These are phyloP conservation scores for Viridothelium virens DNA, from an alignment of 495 filamentous ascomycete species.

Conservation along the genomic window DNA sequence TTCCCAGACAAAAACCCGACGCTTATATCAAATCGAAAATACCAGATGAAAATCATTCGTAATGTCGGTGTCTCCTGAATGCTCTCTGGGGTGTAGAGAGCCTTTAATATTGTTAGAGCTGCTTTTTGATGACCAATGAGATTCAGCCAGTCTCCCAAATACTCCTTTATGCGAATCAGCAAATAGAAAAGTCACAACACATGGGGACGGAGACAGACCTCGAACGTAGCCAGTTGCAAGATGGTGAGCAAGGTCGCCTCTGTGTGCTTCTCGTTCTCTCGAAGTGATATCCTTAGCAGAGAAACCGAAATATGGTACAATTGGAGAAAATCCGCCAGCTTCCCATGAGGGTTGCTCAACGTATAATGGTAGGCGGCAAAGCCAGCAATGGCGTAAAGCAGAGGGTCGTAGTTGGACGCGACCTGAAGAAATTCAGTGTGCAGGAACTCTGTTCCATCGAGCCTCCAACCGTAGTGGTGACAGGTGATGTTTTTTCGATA, in stretches of 20 bases:
- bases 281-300: conserved; percentile 62
- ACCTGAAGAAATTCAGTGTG: conserved; percentile 59
- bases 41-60: conserved; percentile 74
- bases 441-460: conserved; percentile 61
- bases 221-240: conserved; percentile 83
- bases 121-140: conserved; percentile 88
- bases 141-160: conserved; percentile 89
- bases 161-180: conserved; percentile 58
- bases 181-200: conserved; percentile 12
- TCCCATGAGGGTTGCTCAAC: conserved; percentile 56
- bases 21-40: conserved; percentile 80
- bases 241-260: conserved; percentile 80
- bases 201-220: conserved; percentile 49
- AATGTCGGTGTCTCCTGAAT: conserved; percentile 60
- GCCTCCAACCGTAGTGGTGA: conserved; percentile 73
- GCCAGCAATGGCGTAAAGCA: conserved; percentile 82
- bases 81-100: conserved; percentile 69
- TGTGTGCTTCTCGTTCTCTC: conserved; percentile 58
- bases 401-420: conserved; percentile 69
- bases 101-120: conserved; percentile 69
- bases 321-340: conserved; percentile 71
- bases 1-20: conserved; percentile 74
- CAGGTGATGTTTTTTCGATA: conserved; percentile 64
- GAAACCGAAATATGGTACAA: conserved; percentile 86
- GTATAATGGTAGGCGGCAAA: conserved; percentile 85